phyloP scores from a whole-genome alignment of 2,329 filamentous ascomycete species.

The Mariannaea elegans region DNA sequence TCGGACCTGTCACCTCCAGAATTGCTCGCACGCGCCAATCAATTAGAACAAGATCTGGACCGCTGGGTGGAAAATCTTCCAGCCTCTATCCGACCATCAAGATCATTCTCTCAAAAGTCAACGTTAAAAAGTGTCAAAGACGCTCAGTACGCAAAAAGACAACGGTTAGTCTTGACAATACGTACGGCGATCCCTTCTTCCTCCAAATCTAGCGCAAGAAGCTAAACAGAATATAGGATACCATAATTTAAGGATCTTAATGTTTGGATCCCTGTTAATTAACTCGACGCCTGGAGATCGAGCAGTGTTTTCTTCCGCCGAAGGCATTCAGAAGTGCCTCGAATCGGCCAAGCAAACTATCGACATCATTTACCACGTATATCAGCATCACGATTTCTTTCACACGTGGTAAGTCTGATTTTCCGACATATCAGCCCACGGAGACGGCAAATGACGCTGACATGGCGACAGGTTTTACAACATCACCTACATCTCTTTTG shows the following conservation, averaged over 20 bases:
- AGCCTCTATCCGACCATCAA: conserved; percentile 7
- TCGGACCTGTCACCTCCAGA: conserved; percentile 8
- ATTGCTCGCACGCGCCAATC: conserved; percentile 10
- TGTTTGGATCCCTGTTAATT: conserved; percentile 18
- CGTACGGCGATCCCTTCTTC: neutral
- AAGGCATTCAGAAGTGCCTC: conserved; percentile 14
- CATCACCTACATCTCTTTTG: conserved; percentile 20
- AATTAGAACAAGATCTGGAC: conserved; percentile 17
- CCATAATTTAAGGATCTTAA: conserved; percentile 18
- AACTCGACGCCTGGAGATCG: conserved; percentile 7
- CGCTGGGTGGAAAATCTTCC: conserved; percentile 18
- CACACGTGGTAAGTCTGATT: conserved; percentile 10
- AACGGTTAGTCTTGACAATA: conserved; percentile 17
- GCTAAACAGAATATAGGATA: conserved; percentile 9
- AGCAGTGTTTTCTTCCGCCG: neutral
- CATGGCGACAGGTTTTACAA: conserved; percentile 15
- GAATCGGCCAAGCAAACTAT: conserved; percentile 20
- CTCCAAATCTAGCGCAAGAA: accelerated
- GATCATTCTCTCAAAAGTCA: neutral
- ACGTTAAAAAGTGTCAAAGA: conserved; percentile 15
- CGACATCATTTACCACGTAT: conserved; percentile 16
- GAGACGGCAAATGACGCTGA: neutral
- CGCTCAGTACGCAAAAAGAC: conserved; percentile 17
- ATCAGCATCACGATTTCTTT: conserved; percentile 20
- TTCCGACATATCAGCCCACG: no score